Evolutionary conservation across 2,329 filamentous ascomycete genomes (phyloP), one percentile per base, ranked within the genome.

Genomic region (Periconia sp.): DNA sequence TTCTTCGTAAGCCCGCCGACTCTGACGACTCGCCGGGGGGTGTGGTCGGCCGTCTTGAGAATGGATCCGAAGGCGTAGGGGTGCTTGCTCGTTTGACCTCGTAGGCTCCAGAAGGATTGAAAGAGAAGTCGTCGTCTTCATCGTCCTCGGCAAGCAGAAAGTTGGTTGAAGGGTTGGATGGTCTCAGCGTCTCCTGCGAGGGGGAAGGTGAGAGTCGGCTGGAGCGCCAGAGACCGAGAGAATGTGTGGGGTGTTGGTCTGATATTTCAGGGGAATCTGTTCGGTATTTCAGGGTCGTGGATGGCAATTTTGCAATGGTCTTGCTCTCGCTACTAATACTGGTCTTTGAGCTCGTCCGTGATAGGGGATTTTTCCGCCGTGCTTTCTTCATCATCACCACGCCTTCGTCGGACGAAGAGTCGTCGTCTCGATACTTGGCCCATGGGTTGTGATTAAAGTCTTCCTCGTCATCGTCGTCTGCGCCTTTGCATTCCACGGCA

Each of bases 271-370:
- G 85, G 0, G 86, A 87, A 52, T 94, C 89, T 35, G 85, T 85
- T 28, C 87, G 81, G 57, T 89, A 92, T 61, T 96, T 96, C 34
- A 94, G 77, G 0, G 88, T 95, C 2, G 92, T 96, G 0, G 89
- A 88, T 3, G 90, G 91, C 7, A 96, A 76, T 71, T 88, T 94
- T 6, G 89, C 89, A 59, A 96, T 96, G 1, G 86, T 95, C 69
- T 89, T 92, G 68, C 86, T 89, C 50, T 91, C 87, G 29, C 72
- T 73, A 49, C 70, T 78, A 34, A 81, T 79, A 58, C 75, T 81
- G 45, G 73, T 81, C 62, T 75, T 78, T 57, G 72, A 85, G 48
- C 62, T 81, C 69, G 59, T 84, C 71, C 76, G 71, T 67, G 43
- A 82, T 76, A 66, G 77, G 4, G 81, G 63, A 47, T 72, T 68